These are phyloP conservation scores for Sisymbrium irio DNA, from an alignment of 345 rosid genomes.

Conservation along the genomic window DNA sequence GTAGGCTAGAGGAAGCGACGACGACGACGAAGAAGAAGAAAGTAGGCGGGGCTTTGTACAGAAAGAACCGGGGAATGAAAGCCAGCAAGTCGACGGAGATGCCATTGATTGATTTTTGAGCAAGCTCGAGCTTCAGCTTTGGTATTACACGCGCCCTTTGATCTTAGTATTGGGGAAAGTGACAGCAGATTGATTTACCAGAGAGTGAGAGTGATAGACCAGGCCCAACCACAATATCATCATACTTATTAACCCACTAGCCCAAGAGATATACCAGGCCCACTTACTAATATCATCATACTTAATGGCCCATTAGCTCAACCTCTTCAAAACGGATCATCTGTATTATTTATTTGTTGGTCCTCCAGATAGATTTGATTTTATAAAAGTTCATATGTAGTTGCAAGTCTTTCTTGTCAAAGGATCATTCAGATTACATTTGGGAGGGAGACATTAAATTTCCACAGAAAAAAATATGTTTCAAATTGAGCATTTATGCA, in stretches of 20 bases:
- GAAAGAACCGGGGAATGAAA: slow-evolving; percentile 11
- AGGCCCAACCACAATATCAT: neutral
- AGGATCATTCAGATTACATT: neutral
- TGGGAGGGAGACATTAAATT: neutral
- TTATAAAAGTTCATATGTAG: neutral
- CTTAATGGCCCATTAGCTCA: slow-evolving; percentile 5
- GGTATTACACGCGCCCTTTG: neutral
- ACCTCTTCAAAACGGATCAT: neutral
- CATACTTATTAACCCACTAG: neutral
- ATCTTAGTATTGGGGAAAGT: slow-evolving; percentile 12
- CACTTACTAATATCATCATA: neutral
- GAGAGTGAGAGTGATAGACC: neutral
- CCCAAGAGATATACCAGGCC: neutral
- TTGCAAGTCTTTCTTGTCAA: neutral
- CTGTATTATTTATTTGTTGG: neutral
- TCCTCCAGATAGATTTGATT: neutral
- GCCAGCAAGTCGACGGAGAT: slow-evolving; percentile 15
- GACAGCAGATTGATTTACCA: neutral
- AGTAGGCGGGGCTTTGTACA: slow-evolving; percentile 17
- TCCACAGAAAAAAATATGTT: neutral
- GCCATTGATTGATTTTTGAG: slow-evolving; percentile 13
- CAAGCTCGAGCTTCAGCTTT: neutral
- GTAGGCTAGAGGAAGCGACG: neutral
- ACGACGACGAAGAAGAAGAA: neutral
- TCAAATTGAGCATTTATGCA: neutral